Evolutionary conservation across 2,329 filamentous ascomycete genomes (phyloP).

Genomic region (Fusarium neocosmosporiellum): DNA sequence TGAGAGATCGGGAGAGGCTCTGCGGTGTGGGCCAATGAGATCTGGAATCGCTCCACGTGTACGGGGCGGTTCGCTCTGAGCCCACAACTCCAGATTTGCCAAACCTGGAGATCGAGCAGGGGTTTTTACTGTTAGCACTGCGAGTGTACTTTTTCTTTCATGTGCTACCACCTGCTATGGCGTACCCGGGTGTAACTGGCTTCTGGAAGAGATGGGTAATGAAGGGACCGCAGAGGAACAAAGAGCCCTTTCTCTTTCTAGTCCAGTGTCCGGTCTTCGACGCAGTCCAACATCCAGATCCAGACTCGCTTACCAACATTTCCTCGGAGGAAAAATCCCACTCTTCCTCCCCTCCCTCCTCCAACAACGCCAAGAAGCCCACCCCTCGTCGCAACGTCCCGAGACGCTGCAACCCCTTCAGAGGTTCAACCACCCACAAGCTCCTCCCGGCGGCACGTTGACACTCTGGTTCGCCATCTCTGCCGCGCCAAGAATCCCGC

Average conservation of each 20-base stretch:
- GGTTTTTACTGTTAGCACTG: not conserved
- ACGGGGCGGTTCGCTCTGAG: slow-evolving; percentile 23
- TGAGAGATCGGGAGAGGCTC: slow-evolving; percentile 25
- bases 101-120: slow-evolving; percentile 19
- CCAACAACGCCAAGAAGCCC: slow-evolving; percentile 18
- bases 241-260: not conserved
- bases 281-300: not conserved
- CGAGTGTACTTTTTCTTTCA: not conserved
- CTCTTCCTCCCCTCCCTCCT: not conserved
- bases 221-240: not conserved
- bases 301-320: not conserved
- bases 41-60: slow-evolving; percentile 16
- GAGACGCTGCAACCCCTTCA: not conserved
- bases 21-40: slow-evolving; percentile 16
- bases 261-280: not conserved
- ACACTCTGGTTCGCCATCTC: slow-evolving; percentile 1
- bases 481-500: slow-evolving; percentile 8
- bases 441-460: slow-evolving; percentile 12
- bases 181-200: not conserved
- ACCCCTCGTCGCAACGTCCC: slow-evolving; percentile 13
- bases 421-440: not conserved
- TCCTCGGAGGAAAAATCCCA: not conserved
- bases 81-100: slow-evolving; percentile 19
- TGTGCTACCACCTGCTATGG: no score
- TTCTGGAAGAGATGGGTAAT: not conserved